Evolutionary conservation across 2,329 filamentous ascomycete species (phyloP).

Genomic region (Dothideomycetes sp.): DNA sequence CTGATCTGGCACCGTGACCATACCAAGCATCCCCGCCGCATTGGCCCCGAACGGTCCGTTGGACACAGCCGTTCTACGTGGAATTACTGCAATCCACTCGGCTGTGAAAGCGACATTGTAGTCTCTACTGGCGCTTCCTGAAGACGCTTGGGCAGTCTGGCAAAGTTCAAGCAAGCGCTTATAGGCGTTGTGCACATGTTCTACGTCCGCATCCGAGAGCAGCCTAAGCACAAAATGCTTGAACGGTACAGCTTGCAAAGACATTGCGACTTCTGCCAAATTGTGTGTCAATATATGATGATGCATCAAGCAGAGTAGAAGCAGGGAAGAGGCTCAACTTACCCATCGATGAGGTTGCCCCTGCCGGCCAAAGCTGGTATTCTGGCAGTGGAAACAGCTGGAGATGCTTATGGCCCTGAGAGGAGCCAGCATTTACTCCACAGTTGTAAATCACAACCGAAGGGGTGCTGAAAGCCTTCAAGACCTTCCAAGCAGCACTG

Average conservation of each 20-base stretch:
- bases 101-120: slow-evolving; percentile 29
- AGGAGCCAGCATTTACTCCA: slow-evolving; percentile 35
- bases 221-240: slow-evolving; percentile 12
- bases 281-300: too few species aligned
- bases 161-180: slow-evolving; percentile 10
- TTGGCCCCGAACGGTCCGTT: slow-evolving; percentile 22
- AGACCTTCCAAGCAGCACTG: slow-evolving; percentile 29
- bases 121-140: slow-evolving; percentile 16
- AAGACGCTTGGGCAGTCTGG: slow-evolving; percentile 4
- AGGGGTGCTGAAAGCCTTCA: slow-evolving; percentile 21
- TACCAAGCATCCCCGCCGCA: slow-evolving; percentile 29
- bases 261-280: too few species aligned
- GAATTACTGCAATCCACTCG: slow-evolving; percentile 28
- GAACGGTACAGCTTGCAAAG: slow-evolving; percentile 10
- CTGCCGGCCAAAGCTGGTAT: slow-evolving; percentile 19
- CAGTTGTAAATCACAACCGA: slow-evolving; percentile 39
- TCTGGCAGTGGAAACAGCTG: slow-evolving; percentile 31
- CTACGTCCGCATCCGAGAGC: slow-evolving; percentile 2
- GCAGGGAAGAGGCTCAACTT: too few species aligned
- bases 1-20: slow-evolving; percentile 18
- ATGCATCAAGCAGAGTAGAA: slow-evolving; percentile 14
- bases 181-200: slow-evolving; percentile 17
- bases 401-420: slow-evolving; percentile 39
- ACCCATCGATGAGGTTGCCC: slow-evolving; percentile 1
- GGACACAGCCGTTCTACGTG: slow-evolving; percentile 24